These are phyloP conservation scores for Hypoxylon trugodes DNA, from an alignment of 495 filamentous ascomycete genomes.

Conservation along the genomic window DNA sequence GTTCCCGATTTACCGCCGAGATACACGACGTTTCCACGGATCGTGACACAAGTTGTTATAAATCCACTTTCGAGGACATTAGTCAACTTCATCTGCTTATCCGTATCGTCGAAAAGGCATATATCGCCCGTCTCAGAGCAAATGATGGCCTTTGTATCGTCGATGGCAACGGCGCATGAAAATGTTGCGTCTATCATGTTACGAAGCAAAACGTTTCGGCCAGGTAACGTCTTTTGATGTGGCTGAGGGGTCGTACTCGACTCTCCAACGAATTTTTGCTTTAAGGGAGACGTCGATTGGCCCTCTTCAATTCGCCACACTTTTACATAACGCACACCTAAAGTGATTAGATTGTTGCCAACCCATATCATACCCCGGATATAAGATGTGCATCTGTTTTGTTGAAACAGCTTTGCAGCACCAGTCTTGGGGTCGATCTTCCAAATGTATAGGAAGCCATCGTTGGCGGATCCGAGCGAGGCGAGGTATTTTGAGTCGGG, in stretches of 20 bases:
- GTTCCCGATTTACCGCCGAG: conserved; percentile 58
- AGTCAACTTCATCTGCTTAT: conserved; percentile 72
- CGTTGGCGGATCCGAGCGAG: conserved; percentile 85
- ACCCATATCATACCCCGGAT: conserved; percentile 90
- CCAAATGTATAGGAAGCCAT: conserved; percentile 96
- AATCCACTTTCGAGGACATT: conserved; percentile 70
- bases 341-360: conserved; percentile 66
- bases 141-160: conserved; percentile 71
- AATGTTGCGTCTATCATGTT: conserved; percentile 83
- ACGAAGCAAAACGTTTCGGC: conserved; percentile 78
- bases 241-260: conserved; percentile 44
- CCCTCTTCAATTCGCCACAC: conserved; percentile 84
- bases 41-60: conserved; percentile 66
- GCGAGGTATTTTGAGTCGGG: conserved; percentile 87
- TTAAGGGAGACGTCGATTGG: conserved; percentile 55
- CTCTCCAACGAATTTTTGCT: conserved; percentile 57
- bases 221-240: conserved; percentile 60
- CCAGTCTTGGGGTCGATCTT: conserved; percentile 83
- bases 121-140: conserved; percentile 78
- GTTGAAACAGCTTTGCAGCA: conserved; percentile 83
- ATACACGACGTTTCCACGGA: conserved; percentile 49
- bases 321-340: conserved; percentile 92
- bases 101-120: conserved; percentile 81
- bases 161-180: conserved; percentile 76
- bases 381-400: conserved; percentile 90